phyloP scores from a whole-genome alignment of 225 moss, liverwort and hornwort genomes.

The Bryoerythrophyllum caledonicum region DNA sequence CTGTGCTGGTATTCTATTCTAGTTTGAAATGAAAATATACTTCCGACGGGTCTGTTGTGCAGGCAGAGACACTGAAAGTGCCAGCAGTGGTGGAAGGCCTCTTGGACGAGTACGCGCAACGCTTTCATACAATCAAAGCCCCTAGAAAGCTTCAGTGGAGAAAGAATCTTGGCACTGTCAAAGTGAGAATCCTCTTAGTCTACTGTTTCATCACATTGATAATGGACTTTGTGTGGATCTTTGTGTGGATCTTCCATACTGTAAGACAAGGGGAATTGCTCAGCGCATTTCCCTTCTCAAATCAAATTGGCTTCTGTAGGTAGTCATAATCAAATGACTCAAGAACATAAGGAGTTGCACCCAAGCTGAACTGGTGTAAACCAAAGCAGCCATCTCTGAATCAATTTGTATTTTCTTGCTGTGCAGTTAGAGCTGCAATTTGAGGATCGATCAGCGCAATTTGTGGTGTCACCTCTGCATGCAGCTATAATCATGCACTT shows the following conservation, averaged over 20 bases:
- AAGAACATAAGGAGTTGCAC: neutral
- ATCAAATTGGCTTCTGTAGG: neutral
- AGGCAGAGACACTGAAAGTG: constrained; percentile 89
- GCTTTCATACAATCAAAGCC: constrained; percentile 88
- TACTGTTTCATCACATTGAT: neutral
- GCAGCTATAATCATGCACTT: constrained; percentile 99
- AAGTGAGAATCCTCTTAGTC: constrained; percentile 46
- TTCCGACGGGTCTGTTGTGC: constrained; percentile 26
- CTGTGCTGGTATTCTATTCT: constrained; percentile 1
- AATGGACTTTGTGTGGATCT: neutral
- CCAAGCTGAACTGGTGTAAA: neutral
- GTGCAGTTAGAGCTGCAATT: constrained; percentile 95
- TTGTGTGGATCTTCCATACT: neutral
- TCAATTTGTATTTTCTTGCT: constrained; percentile 15
- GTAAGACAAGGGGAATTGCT: neutral
- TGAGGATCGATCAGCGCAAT: constrained; percentile 93
- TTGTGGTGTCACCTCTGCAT: constrained; percentile 94
- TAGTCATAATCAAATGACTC: neutral
- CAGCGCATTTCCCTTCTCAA: constrained; percentile 5
- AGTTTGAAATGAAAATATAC: constrained; percentile 18
- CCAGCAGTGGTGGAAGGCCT: constrained; percentile 77
- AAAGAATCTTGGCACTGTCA: constrained; percentile 96
- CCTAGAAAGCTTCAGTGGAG: constrained; percentile 97
- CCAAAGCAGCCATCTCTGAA: constrained; percentile 2
- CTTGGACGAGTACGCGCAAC: constrained; percentile 87